phyloP scores from a whole-genome alignment of 176 grass and related monocot species.

The Aegilops umbellulata region DNA sequence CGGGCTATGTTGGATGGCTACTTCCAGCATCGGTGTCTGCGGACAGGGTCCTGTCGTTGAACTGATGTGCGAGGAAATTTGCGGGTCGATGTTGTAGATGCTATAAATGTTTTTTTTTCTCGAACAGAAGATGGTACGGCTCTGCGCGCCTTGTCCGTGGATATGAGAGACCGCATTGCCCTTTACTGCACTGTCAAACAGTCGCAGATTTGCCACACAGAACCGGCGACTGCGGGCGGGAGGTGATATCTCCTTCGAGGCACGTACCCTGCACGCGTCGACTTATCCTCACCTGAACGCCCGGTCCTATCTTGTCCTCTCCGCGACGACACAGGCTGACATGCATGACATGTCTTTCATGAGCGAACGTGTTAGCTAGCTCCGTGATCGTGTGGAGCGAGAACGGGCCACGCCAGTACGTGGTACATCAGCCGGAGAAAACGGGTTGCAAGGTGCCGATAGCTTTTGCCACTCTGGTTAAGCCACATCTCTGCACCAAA shows the following conservation, averaged over 20 bases:
- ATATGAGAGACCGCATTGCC: background rate
- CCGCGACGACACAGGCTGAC: background rate
- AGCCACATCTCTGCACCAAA: background rate
- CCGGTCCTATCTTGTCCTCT: background rate
- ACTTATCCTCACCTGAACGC: background rate
- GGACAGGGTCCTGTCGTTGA: too few relatives aligned
- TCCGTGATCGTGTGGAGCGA: background rate
- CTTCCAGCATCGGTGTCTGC: too few relatives aligned
- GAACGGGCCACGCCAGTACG: background rate
- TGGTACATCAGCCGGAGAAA: background rate
- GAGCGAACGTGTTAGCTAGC: background rate
- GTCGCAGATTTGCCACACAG: background rate
- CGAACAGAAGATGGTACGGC: too few relatives aligned
- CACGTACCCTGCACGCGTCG: background rate
- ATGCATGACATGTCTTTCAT: background rate
- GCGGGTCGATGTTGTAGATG: too few relatives aligned
- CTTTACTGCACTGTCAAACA: background rate
- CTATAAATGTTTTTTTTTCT: too few relatives aligned
- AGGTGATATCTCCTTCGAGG: background rate
- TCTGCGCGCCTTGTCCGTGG: background rate
- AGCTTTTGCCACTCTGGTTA: background rate
- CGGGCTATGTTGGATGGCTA: too few relatives aligned
- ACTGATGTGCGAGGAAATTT: too few relatives aligned
- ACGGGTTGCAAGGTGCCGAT: background rate
- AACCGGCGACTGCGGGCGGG: background rate